phyloP scores from a whole-genome alignment of 352 stramenopile species.

The Globisporangium yorkense region DNA sequence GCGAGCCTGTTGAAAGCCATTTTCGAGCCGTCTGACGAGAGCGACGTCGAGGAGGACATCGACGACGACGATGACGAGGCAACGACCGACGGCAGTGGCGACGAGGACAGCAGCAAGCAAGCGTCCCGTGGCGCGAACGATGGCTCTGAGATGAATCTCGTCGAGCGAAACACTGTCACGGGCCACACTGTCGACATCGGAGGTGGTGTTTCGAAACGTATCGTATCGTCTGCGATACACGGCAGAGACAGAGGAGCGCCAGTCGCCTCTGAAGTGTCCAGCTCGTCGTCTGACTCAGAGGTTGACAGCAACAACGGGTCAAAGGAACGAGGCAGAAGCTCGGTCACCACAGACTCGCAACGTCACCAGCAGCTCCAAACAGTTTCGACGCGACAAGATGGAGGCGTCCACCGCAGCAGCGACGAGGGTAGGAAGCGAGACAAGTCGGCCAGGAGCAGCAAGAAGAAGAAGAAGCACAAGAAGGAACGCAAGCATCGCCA shows the following conservation, averaged over 20 bases:
- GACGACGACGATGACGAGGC: slow-evolving; percentile 15
- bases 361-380: background rate
- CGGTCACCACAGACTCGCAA: background rate
- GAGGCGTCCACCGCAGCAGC: background rate
- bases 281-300: slow-evolving; percentile 7
- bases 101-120: slow-evolving; percentile 14
- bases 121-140: background rate
- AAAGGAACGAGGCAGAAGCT: background rate
- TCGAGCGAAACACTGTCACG: slow-evolving; percentile 5
- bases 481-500: slow-evolving; percentile 34
- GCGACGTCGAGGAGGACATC: slow-evolving; percentile 28
- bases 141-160: background rate
- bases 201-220: background rate
- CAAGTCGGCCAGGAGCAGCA: slow-evolving; percentile 6
- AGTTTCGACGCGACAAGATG: background rate
- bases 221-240: background rate
- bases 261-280: slow-evolving; percentile 5
- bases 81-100: background rate
- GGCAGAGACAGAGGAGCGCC: slow-evolving; percentile 3
- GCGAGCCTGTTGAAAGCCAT: slow-evolving; percentile 68
- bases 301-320: background rate
- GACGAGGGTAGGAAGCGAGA: slow-evolving; percentile 12
- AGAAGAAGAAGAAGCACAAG: slow-evolving; percentile 17
- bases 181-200: background rate
- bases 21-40: slow-evolving; percentile 74